These are phyloP conservation scores for Narthecium ossifragum DNA, from an alignment of 106 monocot species.

Conservation along the genomic window DNA sequence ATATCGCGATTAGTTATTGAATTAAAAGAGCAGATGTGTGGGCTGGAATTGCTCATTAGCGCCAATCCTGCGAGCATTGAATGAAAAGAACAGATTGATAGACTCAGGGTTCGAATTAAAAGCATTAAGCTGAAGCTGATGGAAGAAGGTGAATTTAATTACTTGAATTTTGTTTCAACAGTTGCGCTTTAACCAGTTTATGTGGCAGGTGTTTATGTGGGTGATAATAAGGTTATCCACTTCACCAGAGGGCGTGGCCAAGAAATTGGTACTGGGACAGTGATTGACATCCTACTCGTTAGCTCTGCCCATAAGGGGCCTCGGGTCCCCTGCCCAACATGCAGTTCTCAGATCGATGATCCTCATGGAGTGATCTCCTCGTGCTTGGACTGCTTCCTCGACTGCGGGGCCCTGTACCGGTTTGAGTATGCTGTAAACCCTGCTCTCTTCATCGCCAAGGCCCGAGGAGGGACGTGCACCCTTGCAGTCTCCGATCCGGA, in stretches of 20 bases:
- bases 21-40: no score
- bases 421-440: constrained; percentile 62
- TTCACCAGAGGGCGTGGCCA: constrained; percentile 64
- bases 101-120: no score
- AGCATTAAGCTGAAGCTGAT: no score
- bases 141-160: no score
- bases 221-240: constrained; percentile 65
- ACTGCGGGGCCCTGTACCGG: constrained; percentile 55
- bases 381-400: constrained; percentile 69
- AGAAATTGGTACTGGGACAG: constrained; percentile 73
- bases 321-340: constrained; percentile 24
- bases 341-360: constrained; percentile 13
- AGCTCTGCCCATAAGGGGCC: constrained; percentile 35
- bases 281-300: constrained; percentile 40
- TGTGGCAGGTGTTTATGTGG: constrained; percentile 54
- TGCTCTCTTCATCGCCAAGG: constrained; percentile 75
- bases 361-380: constrained; percentile 56
- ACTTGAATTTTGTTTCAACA: no score
- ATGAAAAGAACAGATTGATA: no score
- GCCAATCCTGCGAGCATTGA: no score
- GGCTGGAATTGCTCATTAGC: no score
- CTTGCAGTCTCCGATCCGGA: constrained; percentile 42
- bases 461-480: constrained; percentile 72
- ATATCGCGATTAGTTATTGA: no score
- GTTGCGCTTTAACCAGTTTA: no score